Base-by-base conservation (phyloP, 495 filamentous ascomycete species). In the Elaphomyces granulatus region DNA sequence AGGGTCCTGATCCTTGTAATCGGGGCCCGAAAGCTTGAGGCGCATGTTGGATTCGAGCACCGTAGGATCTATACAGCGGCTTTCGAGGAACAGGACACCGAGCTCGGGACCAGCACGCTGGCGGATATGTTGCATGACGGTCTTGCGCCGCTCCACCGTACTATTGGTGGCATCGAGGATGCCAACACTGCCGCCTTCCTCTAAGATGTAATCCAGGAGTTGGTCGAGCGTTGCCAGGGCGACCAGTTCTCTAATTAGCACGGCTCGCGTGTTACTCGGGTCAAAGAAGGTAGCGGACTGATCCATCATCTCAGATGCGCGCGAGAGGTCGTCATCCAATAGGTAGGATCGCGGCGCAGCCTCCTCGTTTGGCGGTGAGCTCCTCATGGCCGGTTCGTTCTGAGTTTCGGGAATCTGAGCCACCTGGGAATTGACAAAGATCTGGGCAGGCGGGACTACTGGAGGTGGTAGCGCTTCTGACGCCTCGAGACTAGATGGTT, bases 121-220 rank as follows among this genome's bases (percentile, higher is more conserved):
- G 38, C 83, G 80, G 51, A 98, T 83, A 42, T 78, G 77, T 28
- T 87, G 73, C 43, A 94, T 81, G 17, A 98, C 69, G 1, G 79
- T 71, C 56, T 92, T 80, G 34, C 90, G 71, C 15, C 90, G 79
- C 41, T 83, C 71, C 38, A 88, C 68, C 0, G 88, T 98, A 61
- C 87, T 94, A 62, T 98, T 98, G 2, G 90, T 98, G 7, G 88
- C 88, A 64, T 96, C 88, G 14, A 95, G 73, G 44, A 96, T 95
- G n/a, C 90, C 90, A n/a, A 98, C 80, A 36, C 85, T 86, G 32
- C 90, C 90, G 15, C 80, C 81, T 38, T 77, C 61, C 17, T 80
- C 67, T 23, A 98, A 61, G 28, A 98, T 74, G 51, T 87, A 98
- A 32, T 94, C 77, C 30, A 98, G 60, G 15, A 94, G 63, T 49